These are phyloP conservation scores for Pseudonitzschia delicatissima DNA, from an alignment of 108 stramenopile species.

Conservation along the genomic window DNA sequence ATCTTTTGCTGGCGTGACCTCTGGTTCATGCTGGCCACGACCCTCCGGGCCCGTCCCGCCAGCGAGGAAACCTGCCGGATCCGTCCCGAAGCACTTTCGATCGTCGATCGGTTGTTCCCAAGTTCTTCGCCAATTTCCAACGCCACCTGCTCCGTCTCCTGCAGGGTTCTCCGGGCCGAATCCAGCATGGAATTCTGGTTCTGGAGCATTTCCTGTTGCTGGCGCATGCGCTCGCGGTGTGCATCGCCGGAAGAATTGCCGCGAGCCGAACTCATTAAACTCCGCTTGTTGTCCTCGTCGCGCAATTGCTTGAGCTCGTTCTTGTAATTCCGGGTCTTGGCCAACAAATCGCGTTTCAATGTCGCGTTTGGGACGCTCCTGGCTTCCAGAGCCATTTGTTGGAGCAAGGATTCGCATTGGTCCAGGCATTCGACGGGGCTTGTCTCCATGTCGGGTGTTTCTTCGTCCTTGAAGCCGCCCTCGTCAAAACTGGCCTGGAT, in stretches of 20 bases:
- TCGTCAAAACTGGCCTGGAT: slow-evolving; percentile 44
- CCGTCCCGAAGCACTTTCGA: slow-evolving; percentile 79
- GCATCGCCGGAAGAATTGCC: not conserved
- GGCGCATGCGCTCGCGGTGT: slow-evolving; percentile 53
- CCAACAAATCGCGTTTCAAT: slow-evolving; percentile 69
- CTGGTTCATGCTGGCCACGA: slow-evolving; percentile 88
- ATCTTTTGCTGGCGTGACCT: slow-evolving; percentile 90
- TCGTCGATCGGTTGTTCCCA: slow-evolving; percentile 88
- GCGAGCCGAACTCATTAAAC: slow-evolving; percentile 17
- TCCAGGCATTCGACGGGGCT: slow-evolving; percentile 47
- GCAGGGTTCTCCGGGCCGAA: slow-evolving; percentile 86
- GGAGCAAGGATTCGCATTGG: slow-evolving; percentile 90
- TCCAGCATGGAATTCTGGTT: slow-evolving; percentile 86
- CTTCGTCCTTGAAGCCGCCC: slow-evolving; percentile 17
- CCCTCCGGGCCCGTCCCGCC: slow-evolving; percentile 86
- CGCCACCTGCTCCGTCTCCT: slow-evolving; percentile 93
- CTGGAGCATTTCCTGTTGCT: slow-evolving; percentile 67
- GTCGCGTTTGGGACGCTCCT: slow-evolving; percentile 56
- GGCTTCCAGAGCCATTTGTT: slow-evolving; percentile 96
- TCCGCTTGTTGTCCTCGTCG: slow-evolving; percentile 51
- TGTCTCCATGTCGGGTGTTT: not conserved
- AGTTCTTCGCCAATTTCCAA: slow-evolving; percentile 93
- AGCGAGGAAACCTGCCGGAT: slow-evolving; percentile 85
- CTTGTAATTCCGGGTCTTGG: slow-evolving; percentile 64
- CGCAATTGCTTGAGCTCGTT: slow-evolving; percentile 32